Evolutionary conservation across 768 basidiomycete species (phyloP).

Genomic region (Tulasnella sp.): DNA sequence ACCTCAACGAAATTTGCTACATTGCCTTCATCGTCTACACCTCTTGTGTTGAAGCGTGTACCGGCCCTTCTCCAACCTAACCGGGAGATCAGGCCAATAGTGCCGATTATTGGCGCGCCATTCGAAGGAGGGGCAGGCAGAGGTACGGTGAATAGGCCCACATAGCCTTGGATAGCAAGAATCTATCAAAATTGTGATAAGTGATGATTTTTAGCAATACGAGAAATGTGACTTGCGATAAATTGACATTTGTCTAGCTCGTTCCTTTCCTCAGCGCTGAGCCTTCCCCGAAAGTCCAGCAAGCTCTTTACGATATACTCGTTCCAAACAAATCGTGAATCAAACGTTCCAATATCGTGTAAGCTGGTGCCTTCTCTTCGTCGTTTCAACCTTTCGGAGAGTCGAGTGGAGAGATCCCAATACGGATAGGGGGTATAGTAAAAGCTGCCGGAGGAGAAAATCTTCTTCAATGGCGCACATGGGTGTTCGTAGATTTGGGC

Average conservation of each 20-base stretch:
- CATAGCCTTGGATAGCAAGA: constrained; percentile 88
- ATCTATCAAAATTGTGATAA: constrained; percentile 36
- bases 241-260: constrained; percentile 78
- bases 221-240: constrained; percentile 41
- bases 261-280: constrained; percentile 53
- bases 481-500: constrained; percentile 66
- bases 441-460: constrained; percentile 83
- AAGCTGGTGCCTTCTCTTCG: constrained; percentile 28
- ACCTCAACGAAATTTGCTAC: constrained; percentile 96
- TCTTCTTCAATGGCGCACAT: constrained; percentile 77
- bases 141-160: constrained; percentile 68
- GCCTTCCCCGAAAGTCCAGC: constrained; percentile 71
- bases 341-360: constrained; percentile 49
- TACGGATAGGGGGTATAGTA: constrained; percentile 74
- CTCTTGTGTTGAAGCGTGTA: constrained; percentile 92
- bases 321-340: constrained; percentile 91
- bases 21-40: constrained; percentile 90
- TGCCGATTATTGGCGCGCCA: constrained; percentile 59
- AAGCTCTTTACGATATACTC: constrained; percentile 77
- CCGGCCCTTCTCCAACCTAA: constrained; percentile 93
- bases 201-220: neutral
- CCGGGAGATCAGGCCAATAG: constrained; percentile 70
- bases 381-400: constrained; percentile 54
- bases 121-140: constrained; percentile 62
- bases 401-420: constrained; percentile 84